These are phyloP conservation scores for Paraphoma sp. DNA, from an alignment of 2,329 filamentous ascomycete species.

Conservation along the genomic window DNA sequence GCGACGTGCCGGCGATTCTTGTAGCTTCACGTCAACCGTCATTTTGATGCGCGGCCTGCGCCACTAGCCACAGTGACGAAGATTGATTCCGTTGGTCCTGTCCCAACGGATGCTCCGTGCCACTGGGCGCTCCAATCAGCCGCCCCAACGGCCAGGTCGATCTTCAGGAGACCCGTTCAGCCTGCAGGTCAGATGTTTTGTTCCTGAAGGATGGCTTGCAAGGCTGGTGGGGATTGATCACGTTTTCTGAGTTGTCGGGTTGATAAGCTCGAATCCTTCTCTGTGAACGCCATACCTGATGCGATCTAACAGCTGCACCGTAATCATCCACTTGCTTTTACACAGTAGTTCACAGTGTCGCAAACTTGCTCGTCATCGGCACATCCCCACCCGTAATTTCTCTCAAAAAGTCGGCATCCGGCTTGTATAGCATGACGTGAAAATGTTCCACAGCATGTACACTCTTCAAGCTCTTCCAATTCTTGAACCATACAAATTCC, in stretches of 20 bases:
- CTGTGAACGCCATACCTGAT: not conserved
- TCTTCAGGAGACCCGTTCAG: not conserved
- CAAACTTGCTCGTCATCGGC: slow-evolving; percentile 57
- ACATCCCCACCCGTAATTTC: slow-evolving; percentile 77
- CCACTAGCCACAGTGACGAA: not conserved
- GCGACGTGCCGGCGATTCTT: not conserved
- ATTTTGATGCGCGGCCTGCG: not conserved
- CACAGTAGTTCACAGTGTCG: not conserved
- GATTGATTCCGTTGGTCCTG: not conserved
- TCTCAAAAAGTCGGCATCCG: slow-evolving; percentile 72
- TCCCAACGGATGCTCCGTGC: not conserved
- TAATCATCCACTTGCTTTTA: too few relatives aligned
- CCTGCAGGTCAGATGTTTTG: not conserved
- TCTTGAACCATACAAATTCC: slow-evolving; percentile 80
- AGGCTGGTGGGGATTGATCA: not conserved
- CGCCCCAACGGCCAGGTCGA: not conserved
- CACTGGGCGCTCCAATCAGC: not conserved
- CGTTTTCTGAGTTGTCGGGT: not conserved
- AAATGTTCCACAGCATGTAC: slow-evolving; percentile 91
- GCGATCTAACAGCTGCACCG: not conserved
- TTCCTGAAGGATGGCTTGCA: not conserved
- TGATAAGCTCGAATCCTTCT: not conserved
- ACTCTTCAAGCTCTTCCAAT: slow-evolving; percentile 85
- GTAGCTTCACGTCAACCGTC: not conserved
- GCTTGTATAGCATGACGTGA: slow-evolving; percentile 87